Evolutionary conservation across 2,329 filamentous ascomycete genomes (phyloP).

Genomic region (Cercospora canescens): DNA sequence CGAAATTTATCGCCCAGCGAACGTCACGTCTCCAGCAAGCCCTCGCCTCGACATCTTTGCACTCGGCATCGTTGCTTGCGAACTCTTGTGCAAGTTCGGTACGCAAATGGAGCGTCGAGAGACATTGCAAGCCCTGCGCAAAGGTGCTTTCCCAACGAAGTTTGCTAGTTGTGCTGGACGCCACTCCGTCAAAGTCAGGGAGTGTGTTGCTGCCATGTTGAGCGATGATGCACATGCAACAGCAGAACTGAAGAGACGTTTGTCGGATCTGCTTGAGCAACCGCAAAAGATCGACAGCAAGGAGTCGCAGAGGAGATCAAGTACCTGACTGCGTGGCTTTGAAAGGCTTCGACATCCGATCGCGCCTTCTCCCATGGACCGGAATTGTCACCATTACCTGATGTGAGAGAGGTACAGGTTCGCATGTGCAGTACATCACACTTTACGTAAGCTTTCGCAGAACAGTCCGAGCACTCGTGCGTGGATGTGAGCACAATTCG

Average conservation of each 20-base stretch:
- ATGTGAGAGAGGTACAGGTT: not conserved
- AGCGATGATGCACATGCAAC: constrained; percentile 1
- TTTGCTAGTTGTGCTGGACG: constrained; percentile 16
- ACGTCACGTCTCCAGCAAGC: constrained; percentile 41
- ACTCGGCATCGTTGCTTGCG: constrained; percentile 62
- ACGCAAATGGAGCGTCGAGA: constrained; percentile 45
- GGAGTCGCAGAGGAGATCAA: not conserved
- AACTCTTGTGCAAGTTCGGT: constrained; percentile 57
- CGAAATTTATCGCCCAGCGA: constrained; percentile 60
- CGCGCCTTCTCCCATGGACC: not conserved
- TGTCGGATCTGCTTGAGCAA: constrained; percentile 1
- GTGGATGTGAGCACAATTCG: no score
- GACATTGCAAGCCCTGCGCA: constrained; percentile 36
- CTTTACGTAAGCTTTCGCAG: no score
- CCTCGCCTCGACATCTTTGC: constrained; percentile 61
- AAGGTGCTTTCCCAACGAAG: constrained; percentile 16
- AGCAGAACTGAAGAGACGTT: constrained; percentile 5
- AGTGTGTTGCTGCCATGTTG: constrained; percentile 18
- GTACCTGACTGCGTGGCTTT: not conserved
- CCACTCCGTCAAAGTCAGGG: constrained; percentile 11
- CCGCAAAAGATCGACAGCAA: not conserved
- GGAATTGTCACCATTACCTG: not conserved
- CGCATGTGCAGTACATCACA: no score
- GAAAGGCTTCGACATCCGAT: not conserved
- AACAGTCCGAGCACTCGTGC: no score